Base-by-base conservation (phyloP, 345 rosid species). In the Lagerstroemia speciosa region DNA sequence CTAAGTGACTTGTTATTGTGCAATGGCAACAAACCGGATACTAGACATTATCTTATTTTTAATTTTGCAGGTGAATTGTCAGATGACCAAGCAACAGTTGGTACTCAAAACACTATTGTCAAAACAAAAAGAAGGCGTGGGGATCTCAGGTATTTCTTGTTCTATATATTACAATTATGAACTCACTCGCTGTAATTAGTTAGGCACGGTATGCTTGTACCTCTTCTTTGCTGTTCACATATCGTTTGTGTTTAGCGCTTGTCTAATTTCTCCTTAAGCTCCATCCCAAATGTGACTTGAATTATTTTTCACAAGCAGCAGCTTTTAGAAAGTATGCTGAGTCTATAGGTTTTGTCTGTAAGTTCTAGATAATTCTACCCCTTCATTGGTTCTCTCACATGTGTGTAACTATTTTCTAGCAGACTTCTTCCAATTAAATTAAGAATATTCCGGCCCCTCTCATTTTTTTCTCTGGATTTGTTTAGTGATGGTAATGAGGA, bases 101-200 rank as follows among this genome's bases (percentile, higher is more conserved):
- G 62, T 68, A 74, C 74, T 74, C 70, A 26, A 64, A 79, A 79
- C 69, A 85, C 75, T 75, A 75, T 78, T 76, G 76, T 72, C 71
- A 73, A 69, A 62, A 69, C 67, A 74, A 75, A 91, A 84, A 89
- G 95, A 83, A 84, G 81, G 72, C 84, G 60, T 70, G 36, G 76
- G 41, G 79, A 77, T 74, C 78, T 75, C 86, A 80, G 96, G 98
- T 91, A 72, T 46, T 22, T 69, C 24, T 27, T 65, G 71, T 79
- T 20, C 66, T 63, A 30, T 58, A 30, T 58, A 20, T 69, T 53
- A 27, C 15, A 9, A 58, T 58, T 16, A 10, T 40, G 67, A 65
- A 65, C 20, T n/a, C 30, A 8, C 29, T 53, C 10, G 24, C 60
- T 53, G 30, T 53, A 8, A 53, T 53, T 30, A 22, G 60, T n/a